Evolutionary conservation across 148 eudicot species (phyloP).

Genomic region (Fallopia convolvulus): DNA sequence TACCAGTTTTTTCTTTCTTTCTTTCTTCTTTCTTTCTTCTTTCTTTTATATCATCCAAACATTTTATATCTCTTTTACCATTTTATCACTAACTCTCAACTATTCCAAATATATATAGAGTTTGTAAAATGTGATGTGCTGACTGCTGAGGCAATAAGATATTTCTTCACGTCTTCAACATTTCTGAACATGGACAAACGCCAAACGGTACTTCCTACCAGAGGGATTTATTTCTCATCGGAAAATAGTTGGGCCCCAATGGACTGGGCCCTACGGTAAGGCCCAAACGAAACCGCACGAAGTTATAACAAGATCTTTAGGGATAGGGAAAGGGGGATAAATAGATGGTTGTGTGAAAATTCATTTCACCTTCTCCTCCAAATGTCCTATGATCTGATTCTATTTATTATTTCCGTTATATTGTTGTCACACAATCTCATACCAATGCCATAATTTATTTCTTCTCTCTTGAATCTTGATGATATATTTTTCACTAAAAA

Average conservation of each 20-base stretch:
- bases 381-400: background rate
- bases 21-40: too few species aligned
- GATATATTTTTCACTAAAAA: too few species aligned
- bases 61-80: too few species aligned
- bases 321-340: background rate
- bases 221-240: background rate
- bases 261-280: background rate
- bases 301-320: background rate
- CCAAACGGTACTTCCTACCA: too few species aligned
- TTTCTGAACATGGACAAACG: too few species aligned
- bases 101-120: too few species aligned
- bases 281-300: background rate
- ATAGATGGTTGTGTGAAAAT: background rate
- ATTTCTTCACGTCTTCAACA: background rate
- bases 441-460: background rate
- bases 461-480: too few species aligned
- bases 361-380: background rate
- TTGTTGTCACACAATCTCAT: background rate
- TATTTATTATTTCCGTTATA: background rate
- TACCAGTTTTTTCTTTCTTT: too few species aligned
- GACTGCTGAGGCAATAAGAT: background rate
- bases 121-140: too few species aligned
- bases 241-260: background rate
- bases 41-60: too few species aligned
- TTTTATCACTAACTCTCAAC: too few species aligned